Evolutionary conservation across 257 asterid species (phyloP).

Genomic region (Solanum ahanhuiri): DNA sequence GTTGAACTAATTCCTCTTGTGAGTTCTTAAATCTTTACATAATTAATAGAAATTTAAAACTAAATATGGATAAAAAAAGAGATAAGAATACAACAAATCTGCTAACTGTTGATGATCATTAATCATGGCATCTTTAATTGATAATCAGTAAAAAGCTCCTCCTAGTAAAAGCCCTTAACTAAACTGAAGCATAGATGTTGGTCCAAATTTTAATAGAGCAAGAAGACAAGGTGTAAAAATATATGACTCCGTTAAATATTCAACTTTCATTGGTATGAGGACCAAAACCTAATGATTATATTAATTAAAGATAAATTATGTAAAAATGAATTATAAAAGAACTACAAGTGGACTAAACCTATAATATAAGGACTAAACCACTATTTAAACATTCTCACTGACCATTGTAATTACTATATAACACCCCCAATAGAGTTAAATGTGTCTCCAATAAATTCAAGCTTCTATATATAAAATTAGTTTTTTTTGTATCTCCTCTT

Average conservation of each 20-base stretch:
- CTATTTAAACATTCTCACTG: not conserved
- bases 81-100: not conserved
- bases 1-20: not conserved
- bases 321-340: not conserved
- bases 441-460: not conserved
- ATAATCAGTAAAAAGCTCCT: not conserved
- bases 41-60: no score
- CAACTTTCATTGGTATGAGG: not conserved
- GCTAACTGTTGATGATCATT: not conserved
- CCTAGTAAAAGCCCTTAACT: not conserved
- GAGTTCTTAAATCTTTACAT: not conserved
- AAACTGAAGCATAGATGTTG: not conserved
- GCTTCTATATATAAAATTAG: not conserved
- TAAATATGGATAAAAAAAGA: no score
- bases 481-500: not conserved
- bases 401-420: not conserved
- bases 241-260: no score
- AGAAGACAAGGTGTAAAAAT: not conserved
- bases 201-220: not conserved
- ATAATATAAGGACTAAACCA: not conserved
- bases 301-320: not conserved
- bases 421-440: not conserved
- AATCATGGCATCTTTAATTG: not conserved
- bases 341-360: not conserved
- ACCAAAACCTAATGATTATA: not conserved